Conservation (phyloP, 139 green algal species). For the Chlamydomonas urium region DNA sequence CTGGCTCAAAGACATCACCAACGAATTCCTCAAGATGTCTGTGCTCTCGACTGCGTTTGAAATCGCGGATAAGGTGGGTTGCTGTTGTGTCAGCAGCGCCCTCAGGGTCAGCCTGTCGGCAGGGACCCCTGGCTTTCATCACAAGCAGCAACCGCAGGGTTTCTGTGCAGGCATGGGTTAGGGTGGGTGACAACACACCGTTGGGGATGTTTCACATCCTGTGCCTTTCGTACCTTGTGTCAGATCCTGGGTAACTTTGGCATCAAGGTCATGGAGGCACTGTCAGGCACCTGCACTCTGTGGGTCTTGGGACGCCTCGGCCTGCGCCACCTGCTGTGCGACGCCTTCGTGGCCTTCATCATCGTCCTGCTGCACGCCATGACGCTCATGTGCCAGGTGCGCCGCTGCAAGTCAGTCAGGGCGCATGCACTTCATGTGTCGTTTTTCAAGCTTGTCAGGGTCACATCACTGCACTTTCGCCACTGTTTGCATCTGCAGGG, state of each 20-base stretch:
- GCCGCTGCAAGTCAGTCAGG: not conserved
- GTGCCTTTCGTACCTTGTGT: not conserved
- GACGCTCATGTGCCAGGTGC: slow-evolving; percentile 64
- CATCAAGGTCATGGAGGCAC: slow-evolving; percentile 74
- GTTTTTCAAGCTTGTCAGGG: not conserved
- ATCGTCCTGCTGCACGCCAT: slow-evolving; percentile 54
- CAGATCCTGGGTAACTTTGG: slow-evolving; percentile 83
- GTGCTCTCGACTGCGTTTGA: slow-evolving; percentile 81
- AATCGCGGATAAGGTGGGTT: slow-evolving; percentile 79
- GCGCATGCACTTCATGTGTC: not conserved
- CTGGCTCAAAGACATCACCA: slow-evolving; percentile 58
- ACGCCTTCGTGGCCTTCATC: slow-evolving; percentile 46
- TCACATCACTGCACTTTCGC: not conserved
- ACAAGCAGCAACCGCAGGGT: not conserved
- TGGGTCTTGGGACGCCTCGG: slow-evolving; percentile 12
- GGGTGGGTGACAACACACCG: not conserved
- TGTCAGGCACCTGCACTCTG: slow-evolving; percentile 69
- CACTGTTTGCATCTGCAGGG: slow-evolving; percentile 34
- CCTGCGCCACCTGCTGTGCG: slow-evolving; percentile 39
- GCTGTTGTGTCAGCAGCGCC: not conserved
- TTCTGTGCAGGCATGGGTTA: not conserved
- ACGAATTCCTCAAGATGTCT: slow-evolving; percentile 86
- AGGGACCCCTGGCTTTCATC: not conserved
- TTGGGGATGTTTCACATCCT: not conserved
- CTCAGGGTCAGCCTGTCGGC: not conserved